Conservation (phyloP, 345 rosid genomes). For the Aquilaria yunnanensis region DNA sequence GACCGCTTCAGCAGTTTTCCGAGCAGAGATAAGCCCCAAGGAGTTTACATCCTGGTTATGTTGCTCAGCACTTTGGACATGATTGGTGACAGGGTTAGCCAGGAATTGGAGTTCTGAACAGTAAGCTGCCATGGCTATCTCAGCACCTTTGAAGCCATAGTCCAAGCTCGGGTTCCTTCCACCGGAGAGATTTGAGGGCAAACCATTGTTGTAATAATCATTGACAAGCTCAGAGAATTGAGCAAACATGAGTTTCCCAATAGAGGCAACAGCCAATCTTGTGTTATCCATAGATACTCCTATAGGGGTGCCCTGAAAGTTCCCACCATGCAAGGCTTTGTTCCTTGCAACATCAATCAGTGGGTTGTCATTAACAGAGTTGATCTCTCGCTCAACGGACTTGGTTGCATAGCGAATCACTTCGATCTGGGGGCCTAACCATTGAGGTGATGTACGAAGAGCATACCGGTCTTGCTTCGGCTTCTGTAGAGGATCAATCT, state of each 20-base stretch:
- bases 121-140: slow-evolving; percentile 67
- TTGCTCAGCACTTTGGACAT: slow-evolving; percentile 53
- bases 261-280: slow-evolving; percentile 38
- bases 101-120: slow-evolving; percentile 48
- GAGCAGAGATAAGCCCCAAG: slow-evolving; percentile 46
- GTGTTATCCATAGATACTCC: slow-evolving; percentile 54
- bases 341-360: slow-evolving; percentile 60
- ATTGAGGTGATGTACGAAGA: slow-evolving; percentile 49
- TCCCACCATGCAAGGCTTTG: slow-evolving; percentile 70
- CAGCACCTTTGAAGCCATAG: slow-evolving; percentile 75
- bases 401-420: slow-evolving; percentile 40
- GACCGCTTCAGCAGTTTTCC: slow-evolving; percentile 55
- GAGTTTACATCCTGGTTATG: slow-evolving; percentile 60
- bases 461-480: slow-evolving; percentile 55
- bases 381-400: slow-evolving; percentile 46
- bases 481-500: slow-evolving; percentile 43
- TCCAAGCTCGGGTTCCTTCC: slow-evolving; percentile 72
- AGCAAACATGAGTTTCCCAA: slow-evolving; percentile 51
- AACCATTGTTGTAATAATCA: slow-evolving; percentile 71
- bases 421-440: slow-evolving; percentile 57
- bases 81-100: slow-evolving; percentile 49
- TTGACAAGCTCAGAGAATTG: slow-evolving; percentile 64
- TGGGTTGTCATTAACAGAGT: slow-evolving; percentile 62
- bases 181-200: slow-evolving; percentile 62
- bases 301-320: slow-evolving; percentile 56